Evolutionary conservation across 2,329 filamentous ascomycete genomes (phyloP), one percentile per base, ranked within the genome.

Genomic region (Paraconiothyrium sp.): DNA sequence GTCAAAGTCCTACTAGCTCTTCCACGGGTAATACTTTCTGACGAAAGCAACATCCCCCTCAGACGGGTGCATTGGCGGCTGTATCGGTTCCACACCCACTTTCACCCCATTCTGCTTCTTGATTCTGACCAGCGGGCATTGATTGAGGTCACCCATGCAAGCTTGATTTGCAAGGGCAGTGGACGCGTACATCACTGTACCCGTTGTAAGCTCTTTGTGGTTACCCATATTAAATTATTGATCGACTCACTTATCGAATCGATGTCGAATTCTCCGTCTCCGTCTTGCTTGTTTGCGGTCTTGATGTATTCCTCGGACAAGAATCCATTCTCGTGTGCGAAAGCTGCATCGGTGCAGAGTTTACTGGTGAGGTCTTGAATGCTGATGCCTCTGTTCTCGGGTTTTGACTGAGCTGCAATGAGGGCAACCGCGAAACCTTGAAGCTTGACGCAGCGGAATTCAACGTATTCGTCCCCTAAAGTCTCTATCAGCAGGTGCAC

Each of bases 191-290:
- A 54, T 43, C 51, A 54, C 51, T 54, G n/a, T 20, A 24, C 1
- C 34, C 3, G 7, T 5, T 39, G 34, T 52, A 10, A 52, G 49
- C 20, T 7, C 4, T 24, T 24, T 13, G 20, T 3, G 22, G 5
- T 20, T 14, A 6, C 10, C 34, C 7, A 13, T 13, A 11, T 5
- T 14, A 24, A 3, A 7, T 39, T 37, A 1, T 34, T 20, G 30
- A 22, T 11, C 14, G n/a, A 43, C 51, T 54, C 24, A 54, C 51
- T 54, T n/a, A 54, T 44, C 4, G 51, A 54, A 4, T 43, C 37
- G 9, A 32, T 1, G 32, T 54, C 51, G 14, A 43, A 43, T 2
- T 13, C 34, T 39, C 10, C 3, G 11, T 24, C n/a, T 1, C n/a
- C 9, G 14, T 52, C 49, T 11, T 24, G 4, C 16, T 39, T 41